Evolutionary conservation across 2,329 filamentous ascomycete species (phyloP).

Genomic region (Cercospora zeae-maydis): DNA sequence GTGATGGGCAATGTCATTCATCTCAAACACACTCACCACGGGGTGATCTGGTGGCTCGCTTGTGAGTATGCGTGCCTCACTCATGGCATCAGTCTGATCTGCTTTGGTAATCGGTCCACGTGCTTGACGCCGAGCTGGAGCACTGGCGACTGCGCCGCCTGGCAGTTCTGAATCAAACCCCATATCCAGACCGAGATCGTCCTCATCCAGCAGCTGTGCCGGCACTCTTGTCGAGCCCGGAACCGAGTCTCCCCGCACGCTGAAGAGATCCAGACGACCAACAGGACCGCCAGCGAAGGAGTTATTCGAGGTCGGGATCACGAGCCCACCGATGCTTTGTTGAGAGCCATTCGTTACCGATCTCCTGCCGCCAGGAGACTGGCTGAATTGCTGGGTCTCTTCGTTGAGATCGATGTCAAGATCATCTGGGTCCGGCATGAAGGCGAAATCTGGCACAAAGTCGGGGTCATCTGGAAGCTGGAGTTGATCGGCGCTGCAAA

Average conservation of each 20-base stretch:
- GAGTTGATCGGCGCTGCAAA: constrained; percentile 66
- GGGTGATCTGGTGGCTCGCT: constrained; percentile 9
- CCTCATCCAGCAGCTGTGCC: constrained; percentile 25
- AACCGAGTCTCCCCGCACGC: constrained; percentile 42
- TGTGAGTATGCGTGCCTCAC: constrained; percentile 30
- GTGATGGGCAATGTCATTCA: not conserved
- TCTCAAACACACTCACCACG: constrained; percentile 2
- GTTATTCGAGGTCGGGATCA: constrained; percentile 43
- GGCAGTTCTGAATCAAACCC: constrained; percentile 52
- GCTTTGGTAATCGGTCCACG: constrained; percentile 6
- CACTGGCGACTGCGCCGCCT: constrained; percentile 9
- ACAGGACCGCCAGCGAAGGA: constrained; percentile 41
- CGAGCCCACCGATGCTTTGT: constrained; percentile 41
- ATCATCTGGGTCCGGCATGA: constrained; percentile 55
- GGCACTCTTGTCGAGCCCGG: constrained; percentile 27
- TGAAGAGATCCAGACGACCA: constrained; percentile 40
- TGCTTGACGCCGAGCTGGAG: constrained; percentile 17
- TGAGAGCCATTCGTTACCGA: constrained; percentile 23
- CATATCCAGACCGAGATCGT: constrained; percentile 41
- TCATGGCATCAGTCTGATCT: constrained; percentile 8
- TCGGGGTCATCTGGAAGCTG: constrained; percentile 76
- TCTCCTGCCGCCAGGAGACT: constrained; percentile 38
- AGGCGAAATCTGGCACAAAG: constrained; percentile 62
- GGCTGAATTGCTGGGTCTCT: constrained; percentile 34
- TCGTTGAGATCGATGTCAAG: constrained; percentile 49